A percentile compares a stretch with the other conserved stretches of the same genome.
phyloP scores from a whole-genome alignment of 73 alveolate genomes.

The Paramecium sonneborni region DNA sequence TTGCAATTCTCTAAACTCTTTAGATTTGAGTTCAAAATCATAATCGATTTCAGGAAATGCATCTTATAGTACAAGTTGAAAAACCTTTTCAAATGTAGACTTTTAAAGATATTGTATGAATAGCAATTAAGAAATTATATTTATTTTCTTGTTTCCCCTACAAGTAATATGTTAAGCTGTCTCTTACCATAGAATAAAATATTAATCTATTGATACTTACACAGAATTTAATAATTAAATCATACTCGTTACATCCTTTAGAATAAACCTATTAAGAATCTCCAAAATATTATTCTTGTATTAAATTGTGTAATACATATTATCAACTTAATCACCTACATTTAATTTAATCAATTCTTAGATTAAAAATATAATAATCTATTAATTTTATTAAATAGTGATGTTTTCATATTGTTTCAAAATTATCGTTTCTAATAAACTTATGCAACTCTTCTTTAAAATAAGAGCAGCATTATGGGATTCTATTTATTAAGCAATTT shows the following conservation, averaged over 20 bases:
- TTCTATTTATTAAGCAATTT: background rate
- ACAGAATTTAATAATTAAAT: background rate
- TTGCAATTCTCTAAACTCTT: background rate
- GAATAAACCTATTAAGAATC: background rate
- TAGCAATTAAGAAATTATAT: background rate
- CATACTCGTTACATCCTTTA: background rate
- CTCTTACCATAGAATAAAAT: background rate
- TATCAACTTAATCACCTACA: background rate
- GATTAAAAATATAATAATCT: background rate
- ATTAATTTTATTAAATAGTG: background rate
- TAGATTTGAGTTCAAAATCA: background rate
- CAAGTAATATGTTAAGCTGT: background rate
- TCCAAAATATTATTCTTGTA: background rate
- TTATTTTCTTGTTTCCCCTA: background rate
- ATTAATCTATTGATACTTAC: background rate
- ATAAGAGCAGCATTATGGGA: background rate
- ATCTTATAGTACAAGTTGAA: background rate
- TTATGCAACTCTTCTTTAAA: slow-evolving; percentile 2
- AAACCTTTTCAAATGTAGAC: background rate
- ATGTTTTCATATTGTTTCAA: background rate
- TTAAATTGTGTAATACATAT: background rate
- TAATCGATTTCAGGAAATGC: background rate
- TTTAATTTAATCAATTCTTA: background rate
- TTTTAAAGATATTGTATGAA: background rate
- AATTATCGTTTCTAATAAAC: slow-evolving; percentile 27